A percentile compares a stretch with the other conserved stretches of the same genome.
phyloP scores from a whole-genome alignment of 2,329 filamentous ascomycete genomes.

The Apiospora marii region DNA sequence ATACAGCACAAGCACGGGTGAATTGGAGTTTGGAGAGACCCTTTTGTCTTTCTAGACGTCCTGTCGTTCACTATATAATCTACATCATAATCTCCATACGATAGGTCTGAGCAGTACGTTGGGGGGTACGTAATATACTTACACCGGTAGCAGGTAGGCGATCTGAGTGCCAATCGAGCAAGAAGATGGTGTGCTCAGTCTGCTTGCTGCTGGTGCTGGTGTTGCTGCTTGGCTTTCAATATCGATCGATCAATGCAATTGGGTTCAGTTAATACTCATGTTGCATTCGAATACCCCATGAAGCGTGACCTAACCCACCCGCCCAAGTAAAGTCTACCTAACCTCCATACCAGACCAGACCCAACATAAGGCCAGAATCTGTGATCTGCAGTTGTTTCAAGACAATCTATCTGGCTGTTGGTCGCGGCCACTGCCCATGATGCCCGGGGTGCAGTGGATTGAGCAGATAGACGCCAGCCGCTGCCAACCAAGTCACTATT shows the following conservation, averaged over 20 bases:
- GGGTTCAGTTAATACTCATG: neutral
- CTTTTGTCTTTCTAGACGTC: neutral
- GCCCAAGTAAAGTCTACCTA: neutral
- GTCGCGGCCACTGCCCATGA: neutral
- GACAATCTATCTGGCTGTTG: neutral
- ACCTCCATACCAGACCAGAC: neutral
- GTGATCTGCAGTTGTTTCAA: slow-evolving; percentile 21
- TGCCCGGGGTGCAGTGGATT: neutral
- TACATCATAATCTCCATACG: neutral
- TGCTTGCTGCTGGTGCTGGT: neutral
- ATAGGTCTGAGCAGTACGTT: neutral
- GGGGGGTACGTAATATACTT: slow-evolving; percentile 4
- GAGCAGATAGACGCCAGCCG: neutral
- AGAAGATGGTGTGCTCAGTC: slow-evolving; percentile 16
- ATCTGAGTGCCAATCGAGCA: neutral
- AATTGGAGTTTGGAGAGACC: neutral
- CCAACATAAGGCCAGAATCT: neutral
- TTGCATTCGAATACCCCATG: neutral
- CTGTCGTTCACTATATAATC: neutral
- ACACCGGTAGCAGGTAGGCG: neutral
- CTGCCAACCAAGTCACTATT: neutral
- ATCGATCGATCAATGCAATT: slow-evolving; percentile 16
- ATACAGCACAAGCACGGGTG: neutral
- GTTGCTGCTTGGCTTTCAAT: neutral
- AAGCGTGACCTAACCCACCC: neutral